Base-by-base conservation (phyloP, 805 yeast species). In the Torulaspora quercuum region DNA sequence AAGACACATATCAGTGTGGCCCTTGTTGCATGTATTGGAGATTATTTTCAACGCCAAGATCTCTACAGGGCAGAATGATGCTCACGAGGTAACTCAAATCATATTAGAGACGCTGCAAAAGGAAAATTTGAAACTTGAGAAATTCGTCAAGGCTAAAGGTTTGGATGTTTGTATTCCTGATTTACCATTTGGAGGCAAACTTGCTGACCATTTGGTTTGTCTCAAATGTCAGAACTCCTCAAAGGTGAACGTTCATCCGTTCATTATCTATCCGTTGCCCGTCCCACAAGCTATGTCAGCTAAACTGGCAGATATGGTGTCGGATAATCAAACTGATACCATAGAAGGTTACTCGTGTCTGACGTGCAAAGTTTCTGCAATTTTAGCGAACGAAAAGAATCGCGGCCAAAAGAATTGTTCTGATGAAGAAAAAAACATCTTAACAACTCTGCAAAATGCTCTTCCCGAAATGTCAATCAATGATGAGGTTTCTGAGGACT, bases 41-140 rank as follows among this genome's bases (percentile, higher is more conserved):
- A 60, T 59, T 7, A 78, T 83, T 10, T 83, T 80, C 62, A 74
- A 78, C 37, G 79, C 89, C 3, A 77, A 75, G 46, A 80, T 92
- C 17, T 80, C 95, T 2, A 66, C 82, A 22, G 76, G 75, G 29
- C 98, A 92, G 59, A 95, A 90, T 53, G 98, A 90, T 64, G 96
- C 97, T 0, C 97, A 92, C 51, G 98, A 90, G 53, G 69, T 92
- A 45, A 73, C 90, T 19, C 95, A 87, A 55, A 62, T 86, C 35
- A 70, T 89, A 13, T 64, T 90, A 14, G 95, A 89, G 51, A 80
- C 90, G 0, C 65, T 92, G 33, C 78, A 82, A 33, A 71, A 70
- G 37, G 97, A 90, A 54, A 69, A 74, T 46, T 50, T 65, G 7
- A 63, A 61, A 28, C 41, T 79, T 30, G 59, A 56, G 21, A 65